Evolutionary conservation across 2,329 filamentous ascomycete species (phyloP), one percentile per base, ranked within the genome.

Genomic region (Nannizziopsis barbatae): DNA sequence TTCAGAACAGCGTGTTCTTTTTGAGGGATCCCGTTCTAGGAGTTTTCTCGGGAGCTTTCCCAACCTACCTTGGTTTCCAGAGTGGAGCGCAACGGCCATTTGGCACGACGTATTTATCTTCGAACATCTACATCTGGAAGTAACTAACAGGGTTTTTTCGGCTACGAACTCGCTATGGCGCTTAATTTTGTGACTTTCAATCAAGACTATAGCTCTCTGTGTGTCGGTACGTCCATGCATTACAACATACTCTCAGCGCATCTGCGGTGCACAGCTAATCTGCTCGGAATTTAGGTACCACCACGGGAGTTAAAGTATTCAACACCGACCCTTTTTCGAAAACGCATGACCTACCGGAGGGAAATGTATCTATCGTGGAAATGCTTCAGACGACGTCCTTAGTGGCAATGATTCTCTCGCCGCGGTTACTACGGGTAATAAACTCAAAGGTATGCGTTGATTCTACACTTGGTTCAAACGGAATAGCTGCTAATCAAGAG

Each of bases 171-270:
- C 36, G 36, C 52, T 52, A 86, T 86, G 81, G 71, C 81, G 42
- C 87, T 96, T 73, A 98, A 98, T 70, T 98, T 94, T 71, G 87
- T 98, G 60, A 95, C 90, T 37, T 98, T 96, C 71, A 98, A 98
- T 70, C 92, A 98, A 74, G 92, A 98, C 74, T 88, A 95, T 73
- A 94, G 86, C 76, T 90, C 90, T 68, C 76, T 98, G 56, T 90
- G 90, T 71, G 89, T 98, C 58, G 90, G 87, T 88, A 74, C 62
- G 82, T 68, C 49, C 14, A 10, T 35, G 32, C 11, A 20, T 17
- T 47, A 27, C 46, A 46, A 30, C 45, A 33, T 30, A 47, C 32
- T n/a, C 11, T 7, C n/a, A 8, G 6, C 43, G 32, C 35, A 12
- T 31, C 12, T 33, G 7, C n/a, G 15, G 30, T 15, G 37, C 22